Conservation (phyloP, 805 yeast genomes). For the Sungouiozyma intestinalis region DNA sequence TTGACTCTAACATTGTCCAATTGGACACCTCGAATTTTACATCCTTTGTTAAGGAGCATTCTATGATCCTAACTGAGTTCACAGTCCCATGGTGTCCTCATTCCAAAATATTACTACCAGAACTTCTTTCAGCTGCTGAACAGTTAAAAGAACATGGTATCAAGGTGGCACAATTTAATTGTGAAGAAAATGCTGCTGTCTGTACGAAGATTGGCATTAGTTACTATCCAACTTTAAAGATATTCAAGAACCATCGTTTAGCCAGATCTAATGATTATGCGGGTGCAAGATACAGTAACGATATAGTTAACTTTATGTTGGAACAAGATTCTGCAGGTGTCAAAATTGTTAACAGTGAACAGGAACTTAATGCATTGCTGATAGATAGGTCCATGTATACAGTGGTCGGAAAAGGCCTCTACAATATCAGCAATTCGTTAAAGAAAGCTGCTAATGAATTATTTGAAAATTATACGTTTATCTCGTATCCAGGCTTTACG, state of each 20-base stretch:
- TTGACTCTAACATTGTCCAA: conserved; percentile 75
- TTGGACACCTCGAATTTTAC: conserved; percentile 58
- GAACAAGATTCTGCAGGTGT: conserved; percentile 75
- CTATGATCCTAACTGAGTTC: conserved; percentile 74
- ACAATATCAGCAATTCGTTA: conserved; percentile 45
- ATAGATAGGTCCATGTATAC: conserved; percentile 37
- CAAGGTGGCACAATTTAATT: conserved; percentile 72
- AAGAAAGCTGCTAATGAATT: conserved; percentile 46
- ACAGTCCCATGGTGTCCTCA: conserved; percentile 98
- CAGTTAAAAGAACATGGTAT: conserved; percentile 52
- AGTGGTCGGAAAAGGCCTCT: conserved; percentile 42
- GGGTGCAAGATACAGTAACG: conserved; percentile 73
- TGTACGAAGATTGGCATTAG: conserved; percentile 56
- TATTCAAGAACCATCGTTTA: conserved; percentile 46
- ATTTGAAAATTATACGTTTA: conserved; percentile 58
- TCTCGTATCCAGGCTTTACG: conserved; percentile 27
- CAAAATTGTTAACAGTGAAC: conserved; percentile 36
- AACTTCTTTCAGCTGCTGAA: conserved; percentile 68
- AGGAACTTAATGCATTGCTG: conserved; percentile 39
- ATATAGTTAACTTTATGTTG: conserved; percentile 67
- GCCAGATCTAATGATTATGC: conserved; percentile 47
- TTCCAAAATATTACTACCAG: conserved; percentile 76
- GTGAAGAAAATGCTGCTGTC: conserved; percentile 62
- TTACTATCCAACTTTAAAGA: conserved; percentile 77
- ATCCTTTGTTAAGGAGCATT: conserved; percentile 55